These are phyloP conservation scores for Malus sieversii DNA, from an alignment of 306 rosid species.

Conservation along the genomic window DNA sequence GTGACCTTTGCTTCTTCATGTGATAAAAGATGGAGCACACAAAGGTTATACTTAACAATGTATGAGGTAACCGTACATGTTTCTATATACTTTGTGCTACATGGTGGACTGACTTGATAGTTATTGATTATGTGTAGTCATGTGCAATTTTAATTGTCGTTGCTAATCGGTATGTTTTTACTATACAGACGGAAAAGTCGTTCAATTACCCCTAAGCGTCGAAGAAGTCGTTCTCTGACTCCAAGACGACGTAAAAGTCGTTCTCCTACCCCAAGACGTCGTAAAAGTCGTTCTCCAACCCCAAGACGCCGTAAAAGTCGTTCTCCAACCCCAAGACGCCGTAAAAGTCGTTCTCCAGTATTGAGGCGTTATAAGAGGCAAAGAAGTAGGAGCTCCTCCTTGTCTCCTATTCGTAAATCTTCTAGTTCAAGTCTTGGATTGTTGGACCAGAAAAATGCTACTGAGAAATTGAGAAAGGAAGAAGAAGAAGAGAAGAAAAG, in stretches of 20 bases:
- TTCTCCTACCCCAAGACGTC: constrained; percentile 16
- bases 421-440: constrained; percentile 74
- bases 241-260: constrained; percentile 39
- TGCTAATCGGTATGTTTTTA: constrained; percentile 32
- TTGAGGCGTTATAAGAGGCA: constrained; percentile 51
- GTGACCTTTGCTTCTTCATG: constrained; percentile 92
- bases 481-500: constrained; percentile 92
- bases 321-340: constrained; percentile 48
- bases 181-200: constrained; percentile 76
- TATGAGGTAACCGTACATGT: constrained; percentile 89
- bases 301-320: constrained; percentile 56
- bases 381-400: constrained; percentile 78
- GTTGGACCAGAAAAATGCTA: constrained; percentile 59
- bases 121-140: constrained; percentile 9
- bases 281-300: constrained; percentile 38
- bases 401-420: constrained; percentile 61
- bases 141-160: constrained; percentile 10
- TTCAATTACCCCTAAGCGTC: constrained; percentile 45
- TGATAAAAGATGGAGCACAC: constrained; percentile 95
- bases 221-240: constrained; percentile 46
- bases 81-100: constrained; percentile 45
- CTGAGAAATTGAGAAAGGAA: constrained; percentile 74
- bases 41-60: constrained; percentile 84
- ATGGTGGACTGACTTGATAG: constrained; percentile 53
- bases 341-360: constrained; percentile 61